phyloP scores from a whole-genome alignment of 371 early-diverging fungal genomes.

The Rhizomucor miehei region DNA sequence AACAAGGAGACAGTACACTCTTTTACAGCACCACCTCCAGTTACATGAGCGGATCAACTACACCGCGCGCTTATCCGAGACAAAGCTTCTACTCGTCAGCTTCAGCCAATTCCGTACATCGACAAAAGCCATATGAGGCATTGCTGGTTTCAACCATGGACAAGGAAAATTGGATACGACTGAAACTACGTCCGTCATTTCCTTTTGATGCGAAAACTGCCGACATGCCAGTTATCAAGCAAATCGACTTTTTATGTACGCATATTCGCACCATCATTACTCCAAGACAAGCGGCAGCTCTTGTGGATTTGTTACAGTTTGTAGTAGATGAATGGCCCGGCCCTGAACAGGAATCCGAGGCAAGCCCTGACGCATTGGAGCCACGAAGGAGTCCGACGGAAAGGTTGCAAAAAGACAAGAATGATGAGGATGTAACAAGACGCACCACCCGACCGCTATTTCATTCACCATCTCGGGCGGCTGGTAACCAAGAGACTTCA shows the following conservation, averaged over 20 bases:
- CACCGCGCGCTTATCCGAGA: constrained; percentile 19
- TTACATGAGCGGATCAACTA: constrained; percentile 33
- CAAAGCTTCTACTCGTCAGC: not conserved
- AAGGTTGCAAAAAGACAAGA: not conserved
- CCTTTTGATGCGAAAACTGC: constrained; percentile 9
- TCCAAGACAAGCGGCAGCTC: constrained; percentile 32
- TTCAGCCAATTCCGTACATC: not conserved
- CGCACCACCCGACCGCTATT: too few species aligned
- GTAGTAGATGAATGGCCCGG: not conserved
- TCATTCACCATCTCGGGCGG: too few species aligned
- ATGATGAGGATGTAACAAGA: too few species aligned
- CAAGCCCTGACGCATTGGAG: not conserved
- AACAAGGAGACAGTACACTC: constrained; percentile 14
- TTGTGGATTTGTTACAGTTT: constrained; percentile 27
- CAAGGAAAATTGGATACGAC: constrained; percentile 33
- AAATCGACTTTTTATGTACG: constrained; percentile 29
- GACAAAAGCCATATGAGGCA: constrained; percentile 30
- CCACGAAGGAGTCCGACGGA: not conserved
- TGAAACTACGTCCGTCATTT: constrained; percentile 31
- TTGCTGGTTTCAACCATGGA: constrained; percentile 39
- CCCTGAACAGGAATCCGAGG: not conserved
- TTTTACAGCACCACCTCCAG: constrained; percentile 14
- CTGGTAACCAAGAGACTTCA: not conserved
- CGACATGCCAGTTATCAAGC: constrained; percentile 15
- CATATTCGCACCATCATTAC: constrained; percentile 27